Base-by-base conservation (phyloP, 495 filamentous ascomycete genomes). In the Penicillium soppii region DNA sequence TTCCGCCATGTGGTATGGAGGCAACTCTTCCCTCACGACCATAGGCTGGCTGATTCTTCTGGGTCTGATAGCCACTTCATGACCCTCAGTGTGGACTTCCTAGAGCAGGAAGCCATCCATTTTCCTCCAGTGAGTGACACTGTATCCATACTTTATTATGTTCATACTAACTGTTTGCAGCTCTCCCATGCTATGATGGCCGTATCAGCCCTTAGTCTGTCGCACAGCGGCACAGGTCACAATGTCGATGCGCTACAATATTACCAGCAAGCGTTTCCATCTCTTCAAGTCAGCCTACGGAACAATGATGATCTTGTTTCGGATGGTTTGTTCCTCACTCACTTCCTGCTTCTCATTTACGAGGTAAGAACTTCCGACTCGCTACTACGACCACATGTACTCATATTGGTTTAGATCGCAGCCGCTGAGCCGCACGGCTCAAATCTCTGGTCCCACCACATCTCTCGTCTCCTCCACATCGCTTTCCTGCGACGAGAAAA, bases 161-260 rank as follows among this genome's bases (percentile, higher is more conserved):
- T 22, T 17, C 5, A 41, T 59, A 50, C 59, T 59, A 53, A 62
- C 44, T 19, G 44, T 30, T 22, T 32, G 16, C 25, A 84, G 82
- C 75, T 84, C 43, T 76, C 76, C 37, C 77, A 82, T 57, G 82
- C 80, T n/a, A 79, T 85, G 43, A 81, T 82, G 74, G 80, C 82
- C 5, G 58, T 84, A 7, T 78, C 77, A 13, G 81, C 80, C 15
- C 71, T 85, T 42, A 80, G 75, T 56, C 67, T 83, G 33, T 71
- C 75, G 13, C 74, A 75, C 57, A 71, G 71, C 54, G 71, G 72
- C 30, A 69, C 66, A 22, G 59, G 66, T 17, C 70, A 73, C 43
- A 73, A 68, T 47, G 57, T 79, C 39, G 70, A 78, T 54, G 74
- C 80, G 10, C 54, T 80, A 38, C 75, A 81, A 50, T 79, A 84